phyloP scores from a whole-genome alignment of 208 protist species.

The Leptomonas pyrrhocoris region DNA sequence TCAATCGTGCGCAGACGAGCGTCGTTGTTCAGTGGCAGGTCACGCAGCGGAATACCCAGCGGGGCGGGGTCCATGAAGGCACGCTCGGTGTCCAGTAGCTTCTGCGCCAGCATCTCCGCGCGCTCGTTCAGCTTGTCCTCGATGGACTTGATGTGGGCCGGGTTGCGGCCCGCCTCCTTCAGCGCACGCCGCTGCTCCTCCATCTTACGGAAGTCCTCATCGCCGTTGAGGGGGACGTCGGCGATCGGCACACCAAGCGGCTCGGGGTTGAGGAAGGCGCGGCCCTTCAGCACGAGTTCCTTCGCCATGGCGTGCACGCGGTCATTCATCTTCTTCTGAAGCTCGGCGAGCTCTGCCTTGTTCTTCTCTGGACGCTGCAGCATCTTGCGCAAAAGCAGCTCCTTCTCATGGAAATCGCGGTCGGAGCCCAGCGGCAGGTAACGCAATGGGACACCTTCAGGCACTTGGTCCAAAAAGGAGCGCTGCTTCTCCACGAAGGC shows the following conservation, averaged over 20 bases:
- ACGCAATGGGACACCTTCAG: constrained; percentile 71
- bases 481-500: constrained; percentile 75
- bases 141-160: constrained; percentile 39
- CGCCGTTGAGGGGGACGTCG: constrained; percentile 66
- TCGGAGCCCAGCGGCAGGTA: constrained; percentile 77
- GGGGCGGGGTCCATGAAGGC: constrained; percentile 73
- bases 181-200: constrained; percentile 65
- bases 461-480: constrained; percentile 75
- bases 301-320: constrained; percentile 66
- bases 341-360: constrained; percentile 31
- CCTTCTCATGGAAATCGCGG: constrained; percentile 69
- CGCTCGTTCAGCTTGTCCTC: constrained; percentile 69
- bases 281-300: constrained; percentile 66
- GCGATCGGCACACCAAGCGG: constrained; percentile 73
- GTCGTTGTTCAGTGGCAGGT: constrained; percentile 74
- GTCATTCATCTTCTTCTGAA: constrained; percentile 76
- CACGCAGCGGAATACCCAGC: constrained; percentile 60
- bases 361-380: constrained; percentile 32
- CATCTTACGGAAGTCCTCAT: constrained; percentile 73
- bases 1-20: constrained; percentile 67
- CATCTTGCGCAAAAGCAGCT: constrained; percentile 55
- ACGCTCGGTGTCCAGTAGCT: constrained; percentile 59
- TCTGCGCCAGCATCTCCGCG: constrained; percentile 49
- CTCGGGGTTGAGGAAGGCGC: constrained; percentile 65
- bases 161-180: constrained; percentile 52